Conservation (phyloP, 805 yeast genomes). For the Yamadazyma insecticola region DNA sequence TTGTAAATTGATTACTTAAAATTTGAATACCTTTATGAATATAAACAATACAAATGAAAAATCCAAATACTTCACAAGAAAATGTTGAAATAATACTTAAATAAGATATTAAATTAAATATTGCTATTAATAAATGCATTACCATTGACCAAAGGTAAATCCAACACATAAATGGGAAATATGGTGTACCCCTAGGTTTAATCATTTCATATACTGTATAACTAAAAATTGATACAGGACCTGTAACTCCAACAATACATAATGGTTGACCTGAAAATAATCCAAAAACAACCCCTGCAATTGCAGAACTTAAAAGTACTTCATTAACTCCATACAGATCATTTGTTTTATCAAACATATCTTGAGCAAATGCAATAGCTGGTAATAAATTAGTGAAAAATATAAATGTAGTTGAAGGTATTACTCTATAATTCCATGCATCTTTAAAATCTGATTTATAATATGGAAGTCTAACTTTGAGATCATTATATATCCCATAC, state of each 20-base stretch:
- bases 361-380: constrained; percentile 94
- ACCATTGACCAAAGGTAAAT: constrained; percentile 86
- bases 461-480: constrained; percentile 53
- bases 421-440: constrained; percentile 78
- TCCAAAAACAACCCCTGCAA: constrained; percentile 90
- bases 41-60: constrained; percentile 84
- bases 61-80: constrained; percentile 91
- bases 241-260: constrained; percentile 95
- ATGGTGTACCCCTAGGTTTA: constrained; percentile 48
- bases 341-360: constrained; percentile 89
- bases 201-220: constrained; percentile 81
- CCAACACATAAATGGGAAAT: constrained; percentile 95
- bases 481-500: constrained; percentile 51
- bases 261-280: constrained; percentile 84
- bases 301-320: constrained; percentile 73
- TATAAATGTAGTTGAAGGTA: constrained; percentile 78
- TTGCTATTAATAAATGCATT: constrained; percentile 69
- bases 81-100: constrained; percentile 71
- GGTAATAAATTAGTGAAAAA: constrained; percentile 90
- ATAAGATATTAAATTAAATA: constrained; percentile 61
- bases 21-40: constrained; percentile 89
- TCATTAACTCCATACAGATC: constrained; percentile 91
- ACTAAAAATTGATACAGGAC: constrained; percentile 89
- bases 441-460: constrained; percentile 79
- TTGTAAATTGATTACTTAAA: constrained; percentile 60